Conservation (phyloP, 2,329 filamentous ascomycete genomes). For the Penicillium sp. region DNA sequence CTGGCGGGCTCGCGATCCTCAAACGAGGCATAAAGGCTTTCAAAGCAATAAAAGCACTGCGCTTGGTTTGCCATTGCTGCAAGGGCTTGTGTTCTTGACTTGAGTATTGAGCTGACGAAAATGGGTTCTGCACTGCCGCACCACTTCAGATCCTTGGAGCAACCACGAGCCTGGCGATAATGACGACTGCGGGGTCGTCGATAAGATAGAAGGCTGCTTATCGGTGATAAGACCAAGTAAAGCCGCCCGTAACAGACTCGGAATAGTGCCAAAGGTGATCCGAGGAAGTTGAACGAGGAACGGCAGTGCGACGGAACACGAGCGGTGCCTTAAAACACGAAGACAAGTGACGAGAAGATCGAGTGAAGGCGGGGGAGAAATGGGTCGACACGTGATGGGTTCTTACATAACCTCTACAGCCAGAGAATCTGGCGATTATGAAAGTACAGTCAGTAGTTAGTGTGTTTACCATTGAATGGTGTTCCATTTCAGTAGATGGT, state of each 20-base stretch:
- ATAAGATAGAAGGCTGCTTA: conserved; percentile 19
- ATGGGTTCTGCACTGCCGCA: background rate
- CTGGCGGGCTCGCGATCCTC: conserved; percentile 65
- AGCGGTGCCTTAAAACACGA: background rate
- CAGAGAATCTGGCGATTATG: background rate
- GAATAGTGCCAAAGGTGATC: conserved; percentile 4
- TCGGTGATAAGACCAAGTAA: background rate
- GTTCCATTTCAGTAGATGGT: conserved; percentile 6
- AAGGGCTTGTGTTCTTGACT: background rate
- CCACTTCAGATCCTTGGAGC: conserved; percentile 8
- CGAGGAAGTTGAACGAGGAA: background rate
- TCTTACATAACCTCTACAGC: background rate
- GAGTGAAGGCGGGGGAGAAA: background rate
- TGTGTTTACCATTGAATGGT: background rate
- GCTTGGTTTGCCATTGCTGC: conserved; percentile 72
- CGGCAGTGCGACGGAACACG: conserved; percentile 1
- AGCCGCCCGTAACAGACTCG: conserved; percentile 1
- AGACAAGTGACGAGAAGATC: background rate
- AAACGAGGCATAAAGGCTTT: conserved; percentile 74
- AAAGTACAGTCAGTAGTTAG: background rate
- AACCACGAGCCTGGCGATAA: conserved; percentile 1
- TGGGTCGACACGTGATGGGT: background rate
- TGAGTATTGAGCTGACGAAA: background rate
- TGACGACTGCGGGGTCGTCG: conserved; percentile 9
- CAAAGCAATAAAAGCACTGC: conserved; percentile 93